Evolutionary conservation across 73 alveolate genomes (phyloP).

Genomic region (Stentor roeselii): DNA sequence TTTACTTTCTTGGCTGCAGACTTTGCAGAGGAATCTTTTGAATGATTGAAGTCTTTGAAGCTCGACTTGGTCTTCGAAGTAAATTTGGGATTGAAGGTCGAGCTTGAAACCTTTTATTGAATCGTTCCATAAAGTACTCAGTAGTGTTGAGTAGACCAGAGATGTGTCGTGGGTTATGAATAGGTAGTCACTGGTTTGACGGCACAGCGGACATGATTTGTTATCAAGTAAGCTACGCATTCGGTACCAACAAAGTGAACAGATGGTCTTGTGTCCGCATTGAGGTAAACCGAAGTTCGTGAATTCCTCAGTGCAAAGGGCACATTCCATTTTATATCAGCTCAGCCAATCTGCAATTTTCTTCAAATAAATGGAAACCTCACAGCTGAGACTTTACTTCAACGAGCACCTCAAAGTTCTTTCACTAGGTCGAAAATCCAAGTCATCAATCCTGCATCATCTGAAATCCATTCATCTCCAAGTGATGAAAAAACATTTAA

Average conservation of each 20-base stretch:
- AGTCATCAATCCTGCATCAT: too few species aligned
- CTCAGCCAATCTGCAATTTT: too few species aligned
- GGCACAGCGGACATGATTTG: conserved; percentile 21
- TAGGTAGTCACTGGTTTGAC: not conserved
- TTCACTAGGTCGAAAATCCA: too few species aligned
- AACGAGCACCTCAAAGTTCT: too few species aligned
- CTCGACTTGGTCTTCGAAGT: not conserved
- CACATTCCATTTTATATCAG: conserved; percentile 24
- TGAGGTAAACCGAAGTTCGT: not conserved
- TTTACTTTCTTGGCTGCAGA: not conserved
- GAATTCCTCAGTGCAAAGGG: conserved; percentile 5
- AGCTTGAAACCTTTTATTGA: not conserved
- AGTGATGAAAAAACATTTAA: too few species aligned
- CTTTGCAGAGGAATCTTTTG: not conserved
- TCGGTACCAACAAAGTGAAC: conserved; percentile 18
- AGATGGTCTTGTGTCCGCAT: conserved; percentile 9
- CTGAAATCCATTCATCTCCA: too few species aligned
- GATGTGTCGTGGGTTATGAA: not conserved
- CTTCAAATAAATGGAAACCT: too few species aligned
- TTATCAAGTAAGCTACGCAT: not conserved
- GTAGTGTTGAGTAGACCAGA: not conserved
- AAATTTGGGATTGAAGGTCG: not conserved
- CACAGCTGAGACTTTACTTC: too few species aligned
- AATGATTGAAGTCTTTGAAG: not conserved
- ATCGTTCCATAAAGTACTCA: not conserved